Evolutionary conservation across 1,139 yeast genomes (phyloP).

Genomic region (Sugiyamaella neomexicana): DNA sequence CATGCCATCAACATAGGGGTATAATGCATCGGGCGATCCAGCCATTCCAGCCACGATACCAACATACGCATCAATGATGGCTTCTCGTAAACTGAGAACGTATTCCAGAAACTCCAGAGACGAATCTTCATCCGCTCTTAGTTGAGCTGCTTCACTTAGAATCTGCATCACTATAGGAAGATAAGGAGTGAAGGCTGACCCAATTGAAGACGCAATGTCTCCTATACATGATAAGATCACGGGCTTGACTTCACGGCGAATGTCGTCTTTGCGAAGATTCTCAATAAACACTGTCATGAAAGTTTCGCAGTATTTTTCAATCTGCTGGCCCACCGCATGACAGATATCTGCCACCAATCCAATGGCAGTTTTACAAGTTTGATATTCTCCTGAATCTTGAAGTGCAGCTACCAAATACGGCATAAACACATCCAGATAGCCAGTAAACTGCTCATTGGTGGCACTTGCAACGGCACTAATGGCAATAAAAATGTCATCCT

Average conservation of each 20-base stretch:
- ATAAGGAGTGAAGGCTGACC: slow-evolving; percentile 69
- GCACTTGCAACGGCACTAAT: slow-evolving; percentile 88
- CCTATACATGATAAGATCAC: slow-evolving; percentile 93
- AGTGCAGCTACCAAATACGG: slow-evolving; percentile 81
- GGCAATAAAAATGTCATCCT: slow-evolving; percentile 91
- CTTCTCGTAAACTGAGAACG: slow-evolving; percentile 68
- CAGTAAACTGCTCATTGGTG: slow-evolving; percentile 64
- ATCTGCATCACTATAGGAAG: slow-evolving; percentile 75
- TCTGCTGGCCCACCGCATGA: slow-evolving; percentile 77
- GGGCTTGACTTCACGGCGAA: slow-evolving; percentile 81
- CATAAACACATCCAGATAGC: slow-evolving; percentile 76
- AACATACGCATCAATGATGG: slow-evolving; percentile 91
- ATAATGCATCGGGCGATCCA: slow-evolving; percentile 63
- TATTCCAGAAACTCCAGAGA: slow-evolving; percentile 78
- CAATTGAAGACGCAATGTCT: slow-evolving; percentile 89
- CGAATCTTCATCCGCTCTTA: slow-evolving; percentile 51
- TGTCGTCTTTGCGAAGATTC: slow-evolving; percentile 62
- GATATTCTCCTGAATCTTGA: slow-evolving; percentile 70
- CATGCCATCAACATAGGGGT: slow-evolving; percentile 65
- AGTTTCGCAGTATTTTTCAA: slow-evolving; percentile 72
- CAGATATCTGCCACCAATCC: slow-evolving; percentile 96
- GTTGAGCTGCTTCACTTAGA: slow-evolving; percentile 58
- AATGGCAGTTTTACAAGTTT: slow-evolving; percentile 83
- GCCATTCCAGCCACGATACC: slow-evolving; percentile 90
- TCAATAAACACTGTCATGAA: slow-evolving; percentile 81